Evolutionary conservation across 1,139 yeast genomes (phyloP).

Genomic region (Pichia sp.): DNA sequence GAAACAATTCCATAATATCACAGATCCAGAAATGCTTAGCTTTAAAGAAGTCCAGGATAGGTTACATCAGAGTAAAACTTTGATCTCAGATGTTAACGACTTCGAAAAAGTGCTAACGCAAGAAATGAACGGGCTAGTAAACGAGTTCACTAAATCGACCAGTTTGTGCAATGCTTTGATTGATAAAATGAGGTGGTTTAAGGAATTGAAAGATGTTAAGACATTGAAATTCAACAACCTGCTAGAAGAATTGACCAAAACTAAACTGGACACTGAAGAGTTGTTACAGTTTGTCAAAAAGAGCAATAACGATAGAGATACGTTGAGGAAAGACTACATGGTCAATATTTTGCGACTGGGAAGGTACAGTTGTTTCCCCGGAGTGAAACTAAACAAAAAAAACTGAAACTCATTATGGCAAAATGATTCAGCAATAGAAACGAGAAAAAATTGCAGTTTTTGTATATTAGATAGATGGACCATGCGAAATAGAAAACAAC

Average conservation of each 20-base stretch:
- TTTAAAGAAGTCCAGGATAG: constrained; percentile 33
- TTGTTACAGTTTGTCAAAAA: constrained; percentile 14
- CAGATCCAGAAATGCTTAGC: constrained; percentile 64
- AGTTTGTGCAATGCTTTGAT: constrained; percentile 1
- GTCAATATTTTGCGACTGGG: constrained; percentile 19
- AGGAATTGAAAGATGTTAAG: constrained; percentile 13
- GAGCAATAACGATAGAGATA: neutral
- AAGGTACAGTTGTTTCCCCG: constrained; percentile 28
- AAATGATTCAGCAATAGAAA: neutral
- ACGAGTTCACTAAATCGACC: constrained; percentile 8
- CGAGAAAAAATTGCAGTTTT: neutral
- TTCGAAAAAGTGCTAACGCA: constrained; percentile 13
- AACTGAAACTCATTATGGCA: neutral
- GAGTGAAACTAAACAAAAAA: constrained; percentile 8
- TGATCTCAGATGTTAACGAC: neutral
- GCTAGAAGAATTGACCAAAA: constrained; percentile 20
- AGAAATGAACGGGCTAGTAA: constrained; percentile 6
- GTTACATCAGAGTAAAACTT: constrained; percentile 14
- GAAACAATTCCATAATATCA: constrained; percentile 81
- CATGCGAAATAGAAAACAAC: neutral
- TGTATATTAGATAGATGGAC: neutral
- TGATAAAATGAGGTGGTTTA: constrained; percentile 12
- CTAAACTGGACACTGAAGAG: constrained; percentile 20
- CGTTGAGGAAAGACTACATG: neutral
- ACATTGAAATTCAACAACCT: constrained; percentile 16